phyloP scores from a whole-genome alignment of 2,329 filamentous ascomycete species.

The Xylaria sp. region DNA sequence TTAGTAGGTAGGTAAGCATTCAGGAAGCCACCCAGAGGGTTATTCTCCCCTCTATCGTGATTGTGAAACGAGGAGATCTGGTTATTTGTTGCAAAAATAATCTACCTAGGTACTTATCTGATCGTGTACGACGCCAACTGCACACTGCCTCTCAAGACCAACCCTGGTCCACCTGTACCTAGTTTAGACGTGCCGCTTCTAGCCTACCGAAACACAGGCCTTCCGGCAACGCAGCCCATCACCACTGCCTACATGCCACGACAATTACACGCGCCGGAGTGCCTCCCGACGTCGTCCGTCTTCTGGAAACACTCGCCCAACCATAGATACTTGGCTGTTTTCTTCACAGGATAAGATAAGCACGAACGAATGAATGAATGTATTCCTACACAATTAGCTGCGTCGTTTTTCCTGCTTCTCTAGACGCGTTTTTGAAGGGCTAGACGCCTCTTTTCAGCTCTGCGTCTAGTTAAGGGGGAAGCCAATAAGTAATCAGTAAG shows the following conservation, averaged over 20 bases:
- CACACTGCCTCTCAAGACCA: background rate
- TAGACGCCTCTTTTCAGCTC: background rate
- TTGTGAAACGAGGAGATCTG: too few relatives aligned
- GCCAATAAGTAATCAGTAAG: conserved; percentile 1
- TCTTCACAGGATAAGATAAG: background rate
- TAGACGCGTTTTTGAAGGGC: background rate
- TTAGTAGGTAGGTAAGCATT: too few relatives aligned
- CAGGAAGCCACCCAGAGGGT: too few relatives aligned
- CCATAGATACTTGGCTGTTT: background rate
- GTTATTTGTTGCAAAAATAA: too few relatives aligned
- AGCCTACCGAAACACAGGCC: conserved; percentile 12
- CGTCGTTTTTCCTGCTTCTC: background rate
- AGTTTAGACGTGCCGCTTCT: background rate
- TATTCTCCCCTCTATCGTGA: too few relatives aligned
- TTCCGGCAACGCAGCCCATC: conserved; percentile 11
- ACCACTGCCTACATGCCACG: conserved; percentile 16
- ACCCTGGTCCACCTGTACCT: conserved; percentile 6
- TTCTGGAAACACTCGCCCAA: background rate
- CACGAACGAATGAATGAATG: background rate
- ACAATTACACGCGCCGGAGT: conserved; percentile 14
- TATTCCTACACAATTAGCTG: background rate
- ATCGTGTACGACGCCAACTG: too few relatives aligned
- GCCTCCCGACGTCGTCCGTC: conserved; percentile 8
- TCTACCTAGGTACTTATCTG: background rate
- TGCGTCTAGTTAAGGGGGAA: background rate